Evolutionary conservation across 768 basidiomycete species (phyloP).

Genomic region (Floccularia luteovirens): DNA sequence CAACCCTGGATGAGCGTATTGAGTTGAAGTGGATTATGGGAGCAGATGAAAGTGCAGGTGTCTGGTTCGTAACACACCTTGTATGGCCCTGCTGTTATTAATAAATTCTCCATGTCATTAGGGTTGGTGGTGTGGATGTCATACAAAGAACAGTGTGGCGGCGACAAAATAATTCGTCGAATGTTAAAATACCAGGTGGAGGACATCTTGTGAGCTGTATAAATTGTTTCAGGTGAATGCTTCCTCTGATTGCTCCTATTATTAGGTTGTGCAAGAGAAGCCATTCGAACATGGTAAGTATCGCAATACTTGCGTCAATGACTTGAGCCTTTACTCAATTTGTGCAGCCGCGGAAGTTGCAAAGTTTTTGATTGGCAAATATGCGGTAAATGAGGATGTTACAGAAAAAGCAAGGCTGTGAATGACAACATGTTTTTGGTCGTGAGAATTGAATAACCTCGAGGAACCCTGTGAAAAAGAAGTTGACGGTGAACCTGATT

Average conservation of each 20-base stretch:
- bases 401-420: no score
- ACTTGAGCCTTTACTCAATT: neutral
- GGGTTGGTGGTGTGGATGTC: slow-evolving; percentile 15
- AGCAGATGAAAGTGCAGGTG: slow-evolving; percentile 13
- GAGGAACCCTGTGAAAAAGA: no score
- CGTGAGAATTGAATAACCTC: no score
- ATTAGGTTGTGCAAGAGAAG: slow-evolving; percentile 17
- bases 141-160: slow-evolving; percentile 15
- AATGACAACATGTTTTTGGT: no score
- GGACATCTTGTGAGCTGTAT: slow-evolving; percentile 15
- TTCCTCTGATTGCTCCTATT: neutral
- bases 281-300: slow-evolving; percentile 15
- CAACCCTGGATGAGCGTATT: slow-evolving; percentile 14
- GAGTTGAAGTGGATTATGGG: slow-evolving; percentile 19
- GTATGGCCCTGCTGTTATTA: neutral
- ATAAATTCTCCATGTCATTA: slow-evolving; percentile 4
- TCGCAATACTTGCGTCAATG: neutral
- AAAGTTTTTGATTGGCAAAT: slow-evolving; percentile 10
- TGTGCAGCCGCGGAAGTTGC: slow-evolving; percentile 12
- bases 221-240: neutral
- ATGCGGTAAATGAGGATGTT: no score
- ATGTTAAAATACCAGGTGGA: slow-evolving; percentile 15
- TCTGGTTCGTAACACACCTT: slow-evolving; percentile 9
- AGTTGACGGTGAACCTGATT: no score
- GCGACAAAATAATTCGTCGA: slow-evolving; percentile 14